phyloP scores from a whole-genome alignment of 768 basidiomycete genomes.

The Porpolomopsis calyptriformis region DNA sequence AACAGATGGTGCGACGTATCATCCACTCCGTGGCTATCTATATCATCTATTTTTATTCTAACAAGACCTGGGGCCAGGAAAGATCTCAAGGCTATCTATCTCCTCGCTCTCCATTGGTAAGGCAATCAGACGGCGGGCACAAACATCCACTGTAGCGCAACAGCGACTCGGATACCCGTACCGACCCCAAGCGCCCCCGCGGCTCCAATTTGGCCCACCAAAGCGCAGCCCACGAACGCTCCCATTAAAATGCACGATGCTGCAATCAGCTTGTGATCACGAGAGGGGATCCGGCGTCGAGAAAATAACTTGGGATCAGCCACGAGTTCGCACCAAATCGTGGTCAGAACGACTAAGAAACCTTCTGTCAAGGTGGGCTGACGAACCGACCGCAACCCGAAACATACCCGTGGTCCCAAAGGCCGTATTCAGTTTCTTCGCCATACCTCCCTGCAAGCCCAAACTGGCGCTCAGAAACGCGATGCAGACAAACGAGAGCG shows the following conservation, averaged over 20 bases:
- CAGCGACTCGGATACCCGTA: constrained; percentile 48
- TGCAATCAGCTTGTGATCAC: constrained; percentile 66
- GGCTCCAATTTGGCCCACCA: constrained; percentile 49
- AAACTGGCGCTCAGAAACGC: constrained; percentile 75
- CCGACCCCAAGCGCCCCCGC: constrained; percentile 56
- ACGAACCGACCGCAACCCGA: neutral
- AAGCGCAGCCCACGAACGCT: constrained; percentile 54
- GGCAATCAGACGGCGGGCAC: too few relatives aligned
- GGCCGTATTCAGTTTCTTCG: constrained; percentile 69
- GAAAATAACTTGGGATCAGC: constrained; percentile 69
- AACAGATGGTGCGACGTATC: too few relatives aligned
- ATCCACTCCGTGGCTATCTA: too few relatives aligned
- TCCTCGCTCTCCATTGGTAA: too few relatives aligned
- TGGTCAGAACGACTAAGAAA: constrained; percentile 63
- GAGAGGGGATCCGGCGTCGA: constrained; percentile 39
- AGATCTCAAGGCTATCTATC: too few relatives aligned
- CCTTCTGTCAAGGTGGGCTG: neutral
- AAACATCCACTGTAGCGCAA: constrained; percentile 57
- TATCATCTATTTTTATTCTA: too few relatives aligned
- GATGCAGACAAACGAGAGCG: constrained; percentile 55
- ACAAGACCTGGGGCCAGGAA: too few relatives aligned
- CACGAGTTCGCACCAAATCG: constrained; percentile 83
- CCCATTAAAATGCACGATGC: constrained; percentile 62
- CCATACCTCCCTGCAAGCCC: constrained; percentile 80
- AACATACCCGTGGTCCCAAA: constrained; percentile 68